Evolutionary conservation across 352 stramenopile genomes (phyloP), one percentile per base, ranked within the genome.

Genomic region (Phytophthora vignae): DNA sequence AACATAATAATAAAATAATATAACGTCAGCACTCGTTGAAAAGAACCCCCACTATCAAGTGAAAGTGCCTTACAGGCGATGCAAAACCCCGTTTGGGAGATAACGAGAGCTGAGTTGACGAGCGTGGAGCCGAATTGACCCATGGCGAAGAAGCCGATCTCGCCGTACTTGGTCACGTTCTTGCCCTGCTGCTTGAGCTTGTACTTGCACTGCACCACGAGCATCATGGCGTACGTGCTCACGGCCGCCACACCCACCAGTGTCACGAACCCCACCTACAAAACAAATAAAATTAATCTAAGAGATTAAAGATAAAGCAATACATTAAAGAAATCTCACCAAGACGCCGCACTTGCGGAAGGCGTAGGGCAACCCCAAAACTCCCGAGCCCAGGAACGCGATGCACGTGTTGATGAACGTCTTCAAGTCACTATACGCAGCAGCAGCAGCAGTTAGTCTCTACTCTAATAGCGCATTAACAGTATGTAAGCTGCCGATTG

Each of bases 351-450:
- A 90, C 60, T 93, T 83, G 31, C 85, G 88, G 76, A 98, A 98
- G 19, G 93, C 94, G 75, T 93, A 96, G 9, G 94, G 94, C 8
- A 98, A 71, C 0, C 93, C 94, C 21, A 98, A 77, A 10, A 98
- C 86, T 29, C 94, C 94, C 5, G 94, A 96, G 22, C 94, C 94
- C 0, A 98, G 82, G 78, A 98, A 98, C 15, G 88, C 91, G 69
- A 98, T 98, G 61, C 97, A 87, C 19, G 82, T 87, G 63, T 94
- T 94, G n/a, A 79, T 73, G 60, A 94, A 94, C 48, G 77, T 89
- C 55, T 85, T 85, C 14, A 79, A 46, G 63, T 92, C 85, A 8
- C 82, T 89, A 56, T 19, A 60, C 40, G 33, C 55, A 53, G 40
- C 63, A 53, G 49, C 52, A 65, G 57, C 56, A 63, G 17, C 25